Percentiles rank a stretch among this genome's conserved stretches.
These are phyloP conservation scores for Venturia oleaginea DNA, from an alignment of 2,329 filamentous ascomycete genomes.

Conservation along the genomic window DNA sequence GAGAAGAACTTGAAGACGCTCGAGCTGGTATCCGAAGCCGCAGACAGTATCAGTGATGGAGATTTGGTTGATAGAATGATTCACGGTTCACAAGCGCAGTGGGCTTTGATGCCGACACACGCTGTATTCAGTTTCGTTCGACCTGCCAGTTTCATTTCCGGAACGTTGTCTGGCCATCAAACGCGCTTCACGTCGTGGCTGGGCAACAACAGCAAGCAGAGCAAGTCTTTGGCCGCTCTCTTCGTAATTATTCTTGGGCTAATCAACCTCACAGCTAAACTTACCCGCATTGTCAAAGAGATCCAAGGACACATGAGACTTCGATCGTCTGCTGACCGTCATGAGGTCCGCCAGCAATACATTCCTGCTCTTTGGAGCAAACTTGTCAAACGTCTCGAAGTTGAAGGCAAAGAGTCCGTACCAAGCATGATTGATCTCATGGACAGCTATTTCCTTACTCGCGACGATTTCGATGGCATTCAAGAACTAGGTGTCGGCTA, in stretches of 20 bases:
- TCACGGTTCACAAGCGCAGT: constrained; percentile 94
- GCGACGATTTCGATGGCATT: constrained; percentile 89
- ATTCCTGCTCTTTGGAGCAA: constrained; percentile 79
- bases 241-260: constrained; percentile 13
- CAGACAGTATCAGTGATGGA: constrained; percentile 93
- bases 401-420: constrained; percentile 74
- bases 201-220: constrained; percentile 84
- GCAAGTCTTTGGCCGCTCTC: constrained; percentile 37
- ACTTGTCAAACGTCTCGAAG: constrained; percentile 63
- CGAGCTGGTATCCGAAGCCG: constrained; percentile 77
- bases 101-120: constrained; percentile 95
- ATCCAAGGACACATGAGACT: constrained; percentile 97
- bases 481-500: constrained; percentile 82
- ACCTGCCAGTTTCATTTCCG: constrained; percentile 78
- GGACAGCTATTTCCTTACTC: constrained; percentile 93
- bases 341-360: constrained; percentile 92
- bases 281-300: constrained; percentile 77
- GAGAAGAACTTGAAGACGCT: constrained; percentile 73
- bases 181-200: constrained; percentile 85
- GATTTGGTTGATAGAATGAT: constrained; percentile 97
- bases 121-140: constrained; percentile 91
- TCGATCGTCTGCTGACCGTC: constrained; percentile 77
- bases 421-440: constrained; percentile 83
- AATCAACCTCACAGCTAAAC: constrained; percentile 38
- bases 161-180: constrained; percentile 55